A percentile compares a stretch with the other conserved stretches of the same genome.
phyloP scores from a whole-genome alignment of 1,284 basidiomycete species.

The Pholiota adiposa region DNA sequence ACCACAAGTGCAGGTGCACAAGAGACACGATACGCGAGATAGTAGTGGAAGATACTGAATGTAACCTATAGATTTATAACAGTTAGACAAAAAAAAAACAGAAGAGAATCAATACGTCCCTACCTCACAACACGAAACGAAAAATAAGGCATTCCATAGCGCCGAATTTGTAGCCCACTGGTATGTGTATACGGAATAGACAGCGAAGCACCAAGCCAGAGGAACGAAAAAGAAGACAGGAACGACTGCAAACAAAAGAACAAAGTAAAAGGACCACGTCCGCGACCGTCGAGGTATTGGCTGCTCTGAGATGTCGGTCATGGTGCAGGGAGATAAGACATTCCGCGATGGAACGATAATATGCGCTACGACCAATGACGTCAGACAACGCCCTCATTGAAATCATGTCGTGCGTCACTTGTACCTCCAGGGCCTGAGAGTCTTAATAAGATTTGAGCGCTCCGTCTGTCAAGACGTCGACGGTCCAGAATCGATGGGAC shows the following conservation, averaged over 20 bases:
- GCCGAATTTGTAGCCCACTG: slow-evolving; percentile 46
- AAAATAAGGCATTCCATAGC: slow-evolving; percentile 44
- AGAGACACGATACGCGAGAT: slow-evolving; percentile 59
- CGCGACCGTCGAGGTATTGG: slow-evolving; percentile 35
- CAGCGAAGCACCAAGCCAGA: slow-evolving; percentile 69
- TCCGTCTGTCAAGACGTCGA: no score
- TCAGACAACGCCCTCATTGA: no score
- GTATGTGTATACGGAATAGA: slow-evolving; percentile 56
- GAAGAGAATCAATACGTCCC: not conserved
- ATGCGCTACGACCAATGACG: no score
- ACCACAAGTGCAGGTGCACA: slow-evolving; percentile 50
- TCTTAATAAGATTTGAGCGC: no score
- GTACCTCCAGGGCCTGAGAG: no score
- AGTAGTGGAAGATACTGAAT: slow-evolving; percentile 76
- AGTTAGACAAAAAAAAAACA: not conserved
- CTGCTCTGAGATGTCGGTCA: slow-evolving; percentile 42
- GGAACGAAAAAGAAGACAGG: slow-evolving; percentile 76
- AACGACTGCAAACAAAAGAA: slow-evolving; percentile 61
- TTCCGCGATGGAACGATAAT: no score
- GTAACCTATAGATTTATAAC: slow-evolving; percentile 51
- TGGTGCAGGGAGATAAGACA: not conserved
- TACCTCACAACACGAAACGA: slow-evolving; percentile 64
- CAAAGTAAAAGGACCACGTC: slow-evolving; percentile 58
- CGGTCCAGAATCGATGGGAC: no score
- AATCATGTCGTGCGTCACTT: no score